Conservation (phyloP, 306 rosid species). For the Quercus bicolor region DNA sequence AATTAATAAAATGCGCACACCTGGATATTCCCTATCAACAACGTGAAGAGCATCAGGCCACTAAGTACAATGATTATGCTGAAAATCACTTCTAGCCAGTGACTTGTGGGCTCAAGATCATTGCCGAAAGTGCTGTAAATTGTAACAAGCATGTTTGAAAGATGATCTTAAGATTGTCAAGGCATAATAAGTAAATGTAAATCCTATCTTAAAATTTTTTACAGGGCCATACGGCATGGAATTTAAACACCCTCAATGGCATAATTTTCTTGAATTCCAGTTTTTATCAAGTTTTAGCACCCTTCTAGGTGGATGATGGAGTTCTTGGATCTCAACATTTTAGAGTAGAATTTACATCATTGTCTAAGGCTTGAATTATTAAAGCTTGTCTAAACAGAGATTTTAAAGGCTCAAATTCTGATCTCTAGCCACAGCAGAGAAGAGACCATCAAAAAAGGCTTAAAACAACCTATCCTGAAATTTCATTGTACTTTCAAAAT, state of each 20-base stretch:
- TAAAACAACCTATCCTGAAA: neutral
- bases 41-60: slow-evolving; percentile 88
- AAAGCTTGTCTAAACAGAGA: too few relatives aligned
- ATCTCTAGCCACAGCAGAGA: neutral
- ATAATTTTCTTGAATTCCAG: too few relatives aligned
- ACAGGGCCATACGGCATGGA: too few relatives aligned
- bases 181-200: neutral
- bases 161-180: neutral
- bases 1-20: slow-evolving; percentile 30
- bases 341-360: neutral
- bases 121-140: slow-evolving; percentile 88
- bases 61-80: slow-evolving; percentile 79
- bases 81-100: slow-evolving; percentile 95
- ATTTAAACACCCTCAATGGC: too few relatives aligned
- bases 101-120: slow-evolving; percentile 96
- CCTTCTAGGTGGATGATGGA: neutral
- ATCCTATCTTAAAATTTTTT: neutral
- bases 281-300: neutral
- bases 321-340: neutral
- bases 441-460: neutral
- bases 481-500: neutral
- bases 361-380: too few relatives aligned
- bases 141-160: slow-evolving; percentile 4
- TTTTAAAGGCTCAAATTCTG: neutral
- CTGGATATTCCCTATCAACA: slow-evolving; percentile 97